Base-by-base conservation (phyloP, 768 basidiomycete genomes). In the Phlebiopsis flavidoalba region DNA sequence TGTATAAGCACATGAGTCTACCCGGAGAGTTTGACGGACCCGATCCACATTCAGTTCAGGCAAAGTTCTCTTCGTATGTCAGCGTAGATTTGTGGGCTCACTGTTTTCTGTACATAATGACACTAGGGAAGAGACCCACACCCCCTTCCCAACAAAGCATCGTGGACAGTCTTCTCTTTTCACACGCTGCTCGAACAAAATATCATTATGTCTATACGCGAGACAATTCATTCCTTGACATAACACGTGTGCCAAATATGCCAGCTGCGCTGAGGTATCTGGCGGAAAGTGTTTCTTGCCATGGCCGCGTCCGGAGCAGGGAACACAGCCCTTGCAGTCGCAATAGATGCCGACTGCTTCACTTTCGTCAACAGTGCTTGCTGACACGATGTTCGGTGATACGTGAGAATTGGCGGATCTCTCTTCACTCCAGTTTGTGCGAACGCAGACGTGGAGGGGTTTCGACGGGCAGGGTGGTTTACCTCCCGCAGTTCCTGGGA, bases 231-330 rank as follows among this genome's bases (percentile, higher is more conserved):
- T 5, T 66, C 75, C 35, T 87, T 89, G 57, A 76, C 76, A n/a
- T 40, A 73, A 73, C 51, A 77, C 82, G 67, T 91, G 89, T 67
- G 79, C 80, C 5, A 76, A 75, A 51, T 91, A 89, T 70, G n/a
- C 77, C 81, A 55, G 83, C 86, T 8, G 74, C 79, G 10, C 75
- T 90, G 83, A 86, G 63, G 75, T 84, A 43, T n/a, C n/a, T n/a
- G n/a, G n/a, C n/a, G 82, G 78, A 63, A 88, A 89, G 70, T n/a
- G n/a, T 85, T 91, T 68, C 74, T 89, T 45, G 78, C 85, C 0
- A 69, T 89, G 53, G 84, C 85, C 10, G 82, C 83, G n/a, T 14
- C 87, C 88, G 2, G 77, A 81, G 51, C 76, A 83, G 62, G 84
- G 85, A 0, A 81, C 89, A 81, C 89, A 3, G 74, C 72, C 7